These are phyloP conservation scores for Chenopodium album DNA, from an alignment of 148 eudicot genomes.

Conservation along the genomic window DNA sequence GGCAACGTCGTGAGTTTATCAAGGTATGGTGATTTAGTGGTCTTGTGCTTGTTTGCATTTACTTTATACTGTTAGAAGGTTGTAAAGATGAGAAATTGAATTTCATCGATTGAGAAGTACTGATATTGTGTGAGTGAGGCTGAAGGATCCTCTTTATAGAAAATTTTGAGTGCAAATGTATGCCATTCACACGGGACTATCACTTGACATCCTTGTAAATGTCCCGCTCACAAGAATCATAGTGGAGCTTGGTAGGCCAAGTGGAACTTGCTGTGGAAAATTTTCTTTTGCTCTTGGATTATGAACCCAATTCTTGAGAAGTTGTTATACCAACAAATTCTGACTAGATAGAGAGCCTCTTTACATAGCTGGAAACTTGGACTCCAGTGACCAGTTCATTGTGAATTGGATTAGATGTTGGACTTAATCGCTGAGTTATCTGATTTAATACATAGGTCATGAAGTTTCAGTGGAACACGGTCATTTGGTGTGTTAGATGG, in stretches of 20 bases:
- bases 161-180: not conserved
- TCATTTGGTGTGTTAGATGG: not conserved
- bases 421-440: not conserved
- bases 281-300: not conserved
- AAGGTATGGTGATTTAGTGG: constrained; percentile 40
- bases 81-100: not conserved
- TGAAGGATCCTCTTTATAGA: not conserved
- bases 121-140: not conserved
- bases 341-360: not conserved
- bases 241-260: not conserved
- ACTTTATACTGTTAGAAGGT: not conserved
- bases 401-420: not conserved
- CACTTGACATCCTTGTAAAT: not conserved
- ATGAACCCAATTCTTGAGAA: not conserved
- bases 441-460: not conserved
- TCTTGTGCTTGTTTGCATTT: not conserved
- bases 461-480: not conserved
- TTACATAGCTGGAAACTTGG: not conserved
- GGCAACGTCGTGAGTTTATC: constrained; percentile 63
- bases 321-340: not conserved
- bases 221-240: not conserved
- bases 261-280: too few relatives aligned
- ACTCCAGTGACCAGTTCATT: too few relatives aligned
- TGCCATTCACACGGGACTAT: not conserved
- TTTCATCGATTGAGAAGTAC: not conserved